These are phyloP conservation scores for Cystobasidiopsis lactophilus DNA, from an alignment of 768 basidiomycete genomes.

Conservation along the genomic window DNA sequence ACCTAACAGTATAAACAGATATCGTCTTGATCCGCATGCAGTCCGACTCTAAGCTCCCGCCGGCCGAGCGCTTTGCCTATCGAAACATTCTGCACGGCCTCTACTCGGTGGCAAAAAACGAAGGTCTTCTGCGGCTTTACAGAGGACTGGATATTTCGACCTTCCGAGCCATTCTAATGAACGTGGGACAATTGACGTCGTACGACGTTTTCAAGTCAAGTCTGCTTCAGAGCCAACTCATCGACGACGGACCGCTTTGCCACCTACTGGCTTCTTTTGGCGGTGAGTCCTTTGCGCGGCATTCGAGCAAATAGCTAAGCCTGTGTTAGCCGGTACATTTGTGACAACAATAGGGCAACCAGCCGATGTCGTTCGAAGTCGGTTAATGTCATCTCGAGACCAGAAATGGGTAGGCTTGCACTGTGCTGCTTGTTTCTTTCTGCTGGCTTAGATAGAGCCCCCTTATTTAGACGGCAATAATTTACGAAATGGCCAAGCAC, in stretches of 20 bases:
- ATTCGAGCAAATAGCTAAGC: too few species aligned
- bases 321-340: background rate
- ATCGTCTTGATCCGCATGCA: background rate
- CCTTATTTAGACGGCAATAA: too few species aligned
- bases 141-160: background rate
- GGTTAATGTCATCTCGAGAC: background rate
- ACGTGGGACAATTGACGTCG: background rate
- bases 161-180: background rate
- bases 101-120: background rate
- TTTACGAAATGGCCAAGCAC: background rate
- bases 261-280: background rate
- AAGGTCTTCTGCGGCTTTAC: background rate
- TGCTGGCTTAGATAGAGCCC: background rate
- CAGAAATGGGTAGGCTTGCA: too few species aligned
- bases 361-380: background rate
- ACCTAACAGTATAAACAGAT: background rate
- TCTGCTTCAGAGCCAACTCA: background rate
- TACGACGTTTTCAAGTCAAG: background rate
- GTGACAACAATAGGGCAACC: background rate
- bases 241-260: background rate
- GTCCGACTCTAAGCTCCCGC: background rate
- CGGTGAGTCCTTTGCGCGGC: too few species aligned
- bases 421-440: background rate
- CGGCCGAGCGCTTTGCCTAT: background rate
- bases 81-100: background rate